A percentile compares a stretch with the other conserved stretches of the same genome.
Evolutionary conservation across 2,329 filamentous ascomycete species (phyloP).

Genomic region (Verticillium longisporum): DNA sequence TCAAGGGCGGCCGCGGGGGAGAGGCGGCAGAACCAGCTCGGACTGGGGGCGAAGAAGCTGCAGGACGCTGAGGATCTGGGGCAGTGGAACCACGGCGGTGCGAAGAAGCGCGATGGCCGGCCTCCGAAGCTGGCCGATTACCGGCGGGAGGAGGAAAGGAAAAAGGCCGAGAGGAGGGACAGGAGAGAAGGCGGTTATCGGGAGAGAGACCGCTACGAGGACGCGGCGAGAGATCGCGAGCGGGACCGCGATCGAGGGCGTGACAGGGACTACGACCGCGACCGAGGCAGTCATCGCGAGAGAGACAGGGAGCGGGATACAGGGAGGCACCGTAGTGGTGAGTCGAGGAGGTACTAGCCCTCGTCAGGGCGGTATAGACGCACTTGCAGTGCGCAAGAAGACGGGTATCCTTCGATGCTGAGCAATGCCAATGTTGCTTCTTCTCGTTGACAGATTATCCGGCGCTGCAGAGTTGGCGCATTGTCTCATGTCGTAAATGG

Average conservation of each 20-base stretch:
- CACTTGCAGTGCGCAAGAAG: background rate
- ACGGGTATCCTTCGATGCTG: background rate
- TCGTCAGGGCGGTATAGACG: background rate
- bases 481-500: too few species aligned
- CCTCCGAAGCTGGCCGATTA: conserved; percentile 45
- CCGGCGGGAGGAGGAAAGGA: conserved; percentile 23
- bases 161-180: conserved; percentile 28
- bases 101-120: conserved; percentile 37
- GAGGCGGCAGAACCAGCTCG: conserved; percentile 72
- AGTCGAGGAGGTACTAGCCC: conserved; percentile 3
- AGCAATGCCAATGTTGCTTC: background rate
- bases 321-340: conserved; percentile 8
- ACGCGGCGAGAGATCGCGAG: conserved; percentile 16
- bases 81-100: conserved; percentile 68
- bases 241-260: conserved; percentile 28
- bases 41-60: conserved; percentile 81
- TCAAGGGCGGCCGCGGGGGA: conserved; percentile 57
- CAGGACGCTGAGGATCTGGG: conserved; percentile 67
- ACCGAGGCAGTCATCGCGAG: conserved; percentile 5
- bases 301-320: conserved; percentile 8
- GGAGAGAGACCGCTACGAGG: conserved; percentile 29
- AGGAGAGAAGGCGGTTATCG: conserved; percentile 22
- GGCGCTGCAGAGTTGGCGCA: too few species aligned
- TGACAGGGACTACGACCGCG: conserved; percentile 18
- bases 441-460: background rate